phyloP scores from a whole-genome alignment of 441 rosid genomes.

The Adansonia madagascariensis region DNA sequence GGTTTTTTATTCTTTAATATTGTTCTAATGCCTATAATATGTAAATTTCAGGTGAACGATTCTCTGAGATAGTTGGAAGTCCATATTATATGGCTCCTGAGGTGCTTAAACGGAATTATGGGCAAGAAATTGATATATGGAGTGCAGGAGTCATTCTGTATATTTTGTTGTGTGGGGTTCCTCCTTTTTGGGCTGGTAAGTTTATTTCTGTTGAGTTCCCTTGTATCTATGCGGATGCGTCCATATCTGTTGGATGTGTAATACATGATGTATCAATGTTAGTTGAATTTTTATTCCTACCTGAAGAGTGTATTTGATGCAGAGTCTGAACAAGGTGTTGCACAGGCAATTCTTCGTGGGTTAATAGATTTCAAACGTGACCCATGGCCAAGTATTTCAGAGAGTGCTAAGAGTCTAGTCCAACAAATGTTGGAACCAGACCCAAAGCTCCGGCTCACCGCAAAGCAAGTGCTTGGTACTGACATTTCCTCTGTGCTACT shows the following conservation, averaged over 20 bases:
- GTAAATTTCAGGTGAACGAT: conserved; percentile 69
- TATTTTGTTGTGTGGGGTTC: conserved; percentile 51
- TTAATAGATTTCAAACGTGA: conserved; percentile 92
- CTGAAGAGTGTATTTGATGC: conserved; percentile 31
- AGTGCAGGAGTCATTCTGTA: no score
- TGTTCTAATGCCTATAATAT: conserved; percentile 28
- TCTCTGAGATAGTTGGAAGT: conserved; percentile 87
- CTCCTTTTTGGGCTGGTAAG: conserved; percentile 98
- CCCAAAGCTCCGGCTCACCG: conserved; percentile 85
- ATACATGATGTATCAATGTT: background rate
- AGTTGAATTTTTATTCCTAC: conserved; percentile 11
- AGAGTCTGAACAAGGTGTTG: conserved; percentile 99
- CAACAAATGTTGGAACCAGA: conserved; percentile 97
- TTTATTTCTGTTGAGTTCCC: background rate
- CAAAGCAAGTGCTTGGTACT: conserved; percentile 93
- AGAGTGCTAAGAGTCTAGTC: conserved; percentile 82
- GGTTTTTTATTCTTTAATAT: conserved; percentile 9
- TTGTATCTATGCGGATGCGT: background rate
- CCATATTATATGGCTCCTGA: no score
- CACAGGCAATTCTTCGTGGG: conserved; percentile 97
- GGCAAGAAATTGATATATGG: no score
- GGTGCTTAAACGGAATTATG: no score
- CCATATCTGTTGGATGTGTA: background rate
- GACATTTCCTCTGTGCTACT: conserved; percentile 25
- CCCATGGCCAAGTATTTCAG: conserved; percentile 97